Evolutionary conservation across 257 asterid genomes (phyloP).

Genomic region (Osmanthus fragrans): DNA sequence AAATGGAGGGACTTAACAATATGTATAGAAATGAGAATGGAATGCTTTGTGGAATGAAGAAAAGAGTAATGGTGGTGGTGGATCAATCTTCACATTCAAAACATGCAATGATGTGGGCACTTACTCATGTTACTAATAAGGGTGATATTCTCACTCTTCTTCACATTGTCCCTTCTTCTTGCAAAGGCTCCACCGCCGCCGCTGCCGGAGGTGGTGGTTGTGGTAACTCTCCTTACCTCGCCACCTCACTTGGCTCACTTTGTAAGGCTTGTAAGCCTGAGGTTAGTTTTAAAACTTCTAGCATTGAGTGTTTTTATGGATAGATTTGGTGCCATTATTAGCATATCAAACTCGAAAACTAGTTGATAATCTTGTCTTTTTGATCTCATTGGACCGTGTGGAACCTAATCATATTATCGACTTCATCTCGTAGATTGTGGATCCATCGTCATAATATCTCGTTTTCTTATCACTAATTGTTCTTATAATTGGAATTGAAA

Average conservation of each 20-base stretch:
- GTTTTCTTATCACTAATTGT: not conserved
- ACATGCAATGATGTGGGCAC: constrained; percentile 98
- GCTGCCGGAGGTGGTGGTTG: constrained; percentile 23
- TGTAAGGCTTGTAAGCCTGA: constrained; percentile 89
- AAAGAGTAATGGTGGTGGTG: constrained; percentile 92
- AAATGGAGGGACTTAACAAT: constrained; percentile 44
- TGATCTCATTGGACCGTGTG: no score
- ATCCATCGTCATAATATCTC: not conserved
- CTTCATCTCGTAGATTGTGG: not conserved
- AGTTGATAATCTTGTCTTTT: no score
- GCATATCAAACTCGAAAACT: not conserved
- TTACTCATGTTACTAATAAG: constrained; percentile 74
- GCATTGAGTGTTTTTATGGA: not conserved
- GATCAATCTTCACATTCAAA: constrained; percentile 65
- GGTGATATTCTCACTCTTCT: constrained; percentile 83
- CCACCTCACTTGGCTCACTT: constrained; percentile 72
- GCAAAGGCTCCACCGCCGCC: constrained; percentile 29
- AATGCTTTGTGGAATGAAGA: constrained; percentile 49
- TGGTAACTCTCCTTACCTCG: constrained; percentile 42
- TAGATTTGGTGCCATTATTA: not conserved
- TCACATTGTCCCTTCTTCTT: constrained; percentile 55
- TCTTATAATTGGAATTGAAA: not conserved
- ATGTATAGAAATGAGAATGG: constrained; percentile 30
- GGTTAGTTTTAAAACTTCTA: constrained; percentile 36
- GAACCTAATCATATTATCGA: no score